Conservation (phyloP, 2,329 filamentous ascomycete species). For the Aschersonia sp. region DNA sequence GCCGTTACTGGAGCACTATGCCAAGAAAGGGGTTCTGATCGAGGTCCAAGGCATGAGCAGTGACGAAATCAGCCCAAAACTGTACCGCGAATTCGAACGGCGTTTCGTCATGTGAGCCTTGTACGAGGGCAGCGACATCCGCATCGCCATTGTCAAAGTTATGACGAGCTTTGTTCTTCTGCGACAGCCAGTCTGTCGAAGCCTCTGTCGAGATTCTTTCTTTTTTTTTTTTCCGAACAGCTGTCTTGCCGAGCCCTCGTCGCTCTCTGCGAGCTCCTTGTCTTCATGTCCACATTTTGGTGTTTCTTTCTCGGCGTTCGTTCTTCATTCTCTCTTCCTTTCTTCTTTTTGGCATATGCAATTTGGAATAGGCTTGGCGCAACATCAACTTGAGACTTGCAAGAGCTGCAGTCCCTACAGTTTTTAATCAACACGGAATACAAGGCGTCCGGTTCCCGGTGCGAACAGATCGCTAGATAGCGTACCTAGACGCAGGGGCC, state of each 20-base stretch:
- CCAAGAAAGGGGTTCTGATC: conserved; percentile 68
- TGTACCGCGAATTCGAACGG: conserved; percentile 69
- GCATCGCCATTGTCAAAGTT: not conserved
- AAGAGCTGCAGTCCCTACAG: conserved; percentile 2
- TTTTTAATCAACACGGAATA: not conserved
- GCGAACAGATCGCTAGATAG: not conserved
- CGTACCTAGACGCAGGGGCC: too few species aligned
- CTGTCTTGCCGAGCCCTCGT: not conserved
- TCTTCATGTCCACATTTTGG: too few species aligned
- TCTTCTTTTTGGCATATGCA: conserved; percentile 1
- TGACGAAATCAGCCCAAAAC: conserved; percentile 87
- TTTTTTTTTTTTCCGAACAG: not conserved
- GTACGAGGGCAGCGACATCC: not conserved
- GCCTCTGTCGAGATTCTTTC: not conserved
- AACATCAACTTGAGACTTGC: not conserved
- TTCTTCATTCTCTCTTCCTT: not conserved
- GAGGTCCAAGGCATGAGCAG: conserved; percentile 80
- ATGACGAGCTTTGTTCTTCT: not conserved
- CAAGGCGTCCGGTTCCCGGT: not conserved
- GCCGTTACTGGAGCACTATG: conserved; percentile 80
- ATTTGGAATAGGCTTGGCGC: too few species aligned
- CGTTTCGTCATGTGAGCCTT: conserved; percentile 38
- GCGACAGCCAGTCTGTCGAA: not conserved
- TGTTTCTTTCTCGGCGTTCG: not conserved
- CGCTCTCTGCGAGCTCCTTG: not conserved